Percentiles rank a stretch among this genome's conserved stretches.
Conservation (phyloP, 78 protist species). For the Bigelowiella natans region DNA sequence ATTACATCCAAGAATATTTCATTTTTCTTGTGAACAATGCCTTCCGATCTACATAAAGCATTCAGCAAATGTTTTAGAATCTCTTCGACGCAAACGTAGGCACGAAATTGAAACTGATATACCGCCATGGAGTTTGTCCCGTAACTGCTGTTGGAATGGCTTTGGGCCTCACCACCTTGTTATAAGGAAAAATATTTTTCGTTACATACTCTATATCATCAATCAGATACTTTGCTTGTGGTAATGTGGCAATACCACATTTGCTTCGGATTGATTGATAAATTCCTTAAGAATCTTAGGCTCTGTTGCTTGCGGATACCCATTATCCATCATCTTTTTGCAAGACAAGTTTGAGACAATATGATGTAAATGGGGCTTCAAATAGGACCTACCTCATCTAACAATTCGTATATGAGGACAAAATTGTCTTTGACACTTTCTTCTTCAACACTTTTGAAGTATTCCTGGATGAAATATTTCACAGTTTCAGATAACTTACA, state of each 20-base stretch:
- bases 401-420: conserved; percentile 7
- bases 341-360: too few species aligned
- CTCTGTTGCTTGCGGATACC: conserved; percentile 18
- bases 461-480: too few species aligned
- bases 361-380: not conserved
- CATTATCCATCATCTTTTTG: conserved; percentile 6
- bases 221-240: too few species aligned
- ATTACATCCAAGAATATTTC: conserved; percentile 26
- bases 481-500: too few species aligned
- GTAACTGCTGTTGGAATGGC: not conserved
- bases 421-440: conserved; percentile 15
- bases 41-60: too few species aligned
- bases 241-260: too few species aligned
- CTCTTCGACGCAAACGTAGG: too few species aligned
- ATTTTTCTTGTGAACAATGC: conserved; percentile 12
- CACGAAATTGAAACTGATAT: too few species aligned
- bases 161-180: too few species aligned
- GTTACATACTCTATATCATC: too few species aligned
- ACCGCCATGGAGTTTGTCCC: conserved; percentile 2
- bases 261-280: not conserved
- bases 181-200: too few species aligned
- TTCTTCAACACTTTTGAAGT: conserved; percentile 17
- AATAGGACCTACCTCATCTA: not conserved
- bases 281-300: not conserved
- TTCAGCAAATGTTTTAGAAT: too few species aligned